A percentile compares a stretch with the other conserved stretches of the same genome.
phyloP scores from a whole-genome alignment of 1,139 yeast species.

The Meyerozyma elateridarum region DNA sequence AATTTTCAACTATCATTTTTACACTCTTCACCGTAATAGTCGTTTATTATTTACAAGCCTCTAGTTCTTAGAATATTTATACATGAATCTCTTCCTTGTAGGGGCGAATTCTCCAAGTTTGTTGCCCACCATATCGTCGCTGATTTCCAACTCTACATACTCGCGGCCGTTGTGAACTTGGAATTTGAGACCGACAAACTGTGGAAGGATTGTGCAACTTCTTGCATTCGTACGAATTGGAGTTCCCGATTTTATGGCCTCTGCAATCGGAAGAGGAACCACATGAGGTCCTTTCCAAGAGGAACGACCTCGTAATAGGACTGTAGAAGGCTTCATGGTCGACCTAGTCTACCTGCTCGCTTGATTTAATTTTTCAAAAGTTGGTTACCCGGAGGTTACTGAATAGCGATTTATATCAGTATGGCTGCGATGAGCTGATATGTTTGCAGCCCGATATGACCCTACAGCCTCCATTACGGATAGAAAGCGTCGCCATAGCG shows the following conservation, averaged over 20 bases:
- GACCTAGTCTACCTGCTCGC: slow-evolving; percentile 4
- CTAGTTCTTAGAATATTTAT: slow-evolving; percentile 66
- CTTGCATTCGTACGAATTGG: slow-evolving; percentile 95
- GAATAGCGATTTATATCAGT: not conserved
- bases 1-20: slow-evolving; percentile 1
- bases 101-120: slow-evolving; percentile 95
- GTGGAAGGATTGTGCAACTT: slow-evolving; percentile 89
- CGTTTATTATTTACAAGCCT: slow-evolving; percentile 8
- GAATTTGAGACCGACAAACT: slow-evolving; percentile 88
- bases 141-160: slow-evolving; percentile 80
- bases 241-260: slow-evolving; percentile 73
- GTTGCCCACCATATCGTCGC: slow-evolving; percentile 97
- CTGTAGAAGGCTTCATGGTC: slow-evolving; percentile 55
- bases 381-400: slow-evolving; percentile 4
- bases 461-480: too few relatives aligned
- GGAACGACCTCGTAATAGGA: slow-evolving; percentile 55
- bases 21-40: not conserved
- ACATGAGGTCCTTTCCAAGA: slow-evolving; percentile 94
- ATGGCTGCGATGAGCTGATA: slow-evolving; percentile 13
- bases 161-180: slow-evolving; percentile 96
- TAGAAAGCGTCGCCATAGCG: too few relatives aligned
- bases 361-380: not conserved
- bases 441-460: slow-evolving; percentile 66
- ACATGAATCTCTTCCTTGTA: slow-evolving; percentile 81
- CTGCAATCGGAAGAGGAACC: slow-evolving; percentile 86